Evolutionary conservation across 2,329 filamentous ascomycete species (phyloP).

Genomic region (Knufia petricola): DNA sequence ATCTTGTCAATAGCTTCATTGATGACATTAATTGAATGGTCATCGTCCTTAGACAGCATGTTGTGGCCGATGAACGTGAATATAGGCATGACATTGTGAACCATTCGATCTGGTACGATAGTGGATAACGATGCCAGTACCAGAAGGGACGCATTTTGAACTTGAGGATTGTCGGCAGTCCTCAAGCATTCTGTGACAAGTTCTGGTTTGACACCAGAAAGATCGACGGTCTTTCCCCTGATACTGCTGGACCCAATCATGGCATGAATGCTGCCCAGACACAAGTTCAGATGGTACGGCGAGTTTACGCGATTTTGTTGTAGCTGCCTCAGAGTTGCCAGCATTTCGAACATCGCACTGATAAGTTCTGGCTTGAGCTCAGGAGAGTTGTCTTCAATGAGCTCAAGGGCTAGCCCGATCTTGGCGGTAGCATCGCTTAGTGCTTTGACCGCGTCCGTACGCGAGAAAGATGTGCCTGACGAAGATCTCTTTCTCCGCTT

Average conservation of each 20-base stretch:
- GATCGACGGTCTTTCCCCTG: constrained; percentile 52
- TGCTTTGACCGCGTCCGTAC: constrained; percentile 30
- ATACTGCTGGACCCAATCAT: constrained; percentile 70
- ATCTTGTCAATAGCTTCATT: constrained; percentile 90
- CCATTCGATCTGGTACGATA: constrained; percentile 77
- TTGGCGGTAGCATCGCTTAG: constrained; percentile 13
- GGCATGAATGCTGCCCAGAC: constrained; percentile 68
- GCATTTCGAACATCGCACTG: constrained; percentile 66
- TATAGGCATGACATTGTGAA: constrained; percentile 97
- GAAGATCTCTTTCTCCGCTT: constrained; percentile 74
- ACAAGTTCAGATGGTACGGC: constrained; percentile 78
- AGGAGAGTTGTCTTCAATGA: constrained; percentile 72
- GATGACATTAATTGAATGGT: constrained; percentile 93
- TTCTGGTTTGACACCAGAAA: constrained; percentile 73
- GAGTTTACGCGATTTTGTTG: constrained; percentile 74
- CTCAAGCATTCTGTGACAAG: constrained; percentile 89
- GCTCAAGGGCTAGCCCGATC: constrained; percentile 70
- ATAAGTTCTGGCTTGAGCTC: constrained; percentile 66
- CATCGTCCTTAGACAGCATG: constrained; percentile 82
- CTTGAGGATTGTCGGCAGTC: constrained; percentile 80
- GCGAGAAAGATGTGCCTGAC: constrained; percentile 29
- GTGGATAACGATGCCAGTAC: constrained; percentile 79
- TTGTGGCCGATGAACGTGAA: constrained; percentile 97
- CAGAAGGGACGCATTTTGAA: constrained; percentile 83
- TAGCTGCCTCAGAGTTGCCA: constrained; percentile 81